Evolutionary conservation across 2,329 filamentous ascomycete species (phyloP).

Genomic region (Nemania serpens): DNA sequence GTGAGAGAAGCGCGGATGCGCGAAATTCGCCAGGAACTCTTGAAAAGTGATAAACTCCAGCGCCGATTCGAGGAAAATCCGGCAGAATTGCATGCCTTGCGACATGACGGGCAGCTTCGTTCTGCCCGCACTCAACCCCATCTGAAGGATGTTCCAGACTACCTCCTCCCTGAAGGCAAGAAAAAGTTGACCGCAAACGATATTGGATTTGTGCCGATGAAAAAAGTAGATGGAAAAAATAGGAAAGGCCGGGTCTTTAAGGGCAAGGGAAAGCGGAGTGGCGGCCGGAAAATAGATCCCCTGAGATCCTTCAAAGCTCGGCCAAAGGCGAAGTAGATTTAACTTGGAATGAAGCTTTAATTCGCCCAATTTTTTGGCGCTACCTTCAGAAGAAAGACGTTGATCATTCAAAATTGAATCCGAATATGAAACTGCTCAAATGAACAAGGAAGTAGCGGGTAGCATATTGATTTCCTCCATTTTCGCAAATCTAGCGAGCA

Average conservation of each 20-base stretch:
- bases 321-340: slow-evolving; percentile 46
- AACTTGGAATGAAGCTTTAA: slow-evolving; percentile 6
- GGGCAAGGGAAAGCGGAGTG: slow-evolving; percentile 55
- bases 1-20: slow-evolving; percentile 49
- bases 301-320: slow-evolving; percentile 84
- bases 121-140: slow-evolving; percentile 85
- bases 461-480: too few species aligned
- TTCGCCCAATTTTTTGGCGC: background rate
- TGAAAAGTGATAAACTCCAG: slow-evolving; percentile 91
- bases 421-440: background rate
- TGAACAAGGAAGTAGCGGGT: background rate
- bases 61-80: slow-evolving; percentile 98
- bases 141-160: slow-evolving; percentile 87
- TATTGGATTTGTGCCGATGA: slow-evolving; percentile 76
- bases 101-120: slow-evolving; percentile 87
- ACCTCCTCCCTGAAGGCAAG: slow-evolving; percentile 82
- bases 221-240: slow-evolving; percentile 57
- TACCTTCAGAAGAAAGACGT: background rate
- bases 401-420: background rate
- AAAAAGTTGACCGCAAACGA: slow-evolving; percentile 68
- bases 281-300: slow-evolving; percentile 75
- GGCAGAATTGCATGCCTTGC: slow-evolving; percentile 80
- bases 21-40: slow-evolving; percentile 31
- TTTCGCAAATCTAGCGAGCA: too few species aligned
- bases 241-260: slow-evolving; percentile 50